These are phyloP conservation scores for Fusarium drepaniforme DNA, from an alignment of 2,329 filamentous ascomycete genomes.

Conservation along the genomic window DNA sequence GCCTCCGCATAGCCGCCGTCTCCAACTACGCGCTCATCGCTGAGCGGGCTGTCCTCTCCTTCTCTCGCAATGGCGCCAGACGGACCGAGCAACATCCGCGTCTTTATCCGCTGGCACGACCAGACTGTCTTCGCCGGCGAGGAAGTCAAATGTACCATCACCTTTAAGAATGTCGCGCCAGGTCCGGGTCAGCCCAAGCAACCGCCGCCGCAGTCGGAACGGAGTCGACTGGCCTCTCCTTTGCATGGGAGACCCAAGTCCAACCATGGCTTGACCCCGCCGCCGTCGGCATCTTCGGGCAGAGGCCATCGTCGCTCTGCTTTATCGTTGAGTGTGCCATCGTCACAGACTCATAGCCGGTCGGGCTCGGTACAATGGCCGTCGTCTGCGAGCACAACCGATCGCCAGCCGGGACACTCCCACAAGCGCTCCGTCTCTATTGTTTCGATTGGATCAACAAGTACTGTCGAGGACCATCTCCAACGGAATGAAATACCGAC, in stretches of 20 bases:
- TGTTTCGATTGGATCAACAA: slow-evolving; percentile 77
- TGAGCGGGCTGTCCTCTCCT: slow-evolving; percentile 43
- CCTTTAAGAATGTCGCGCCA: slow-evolving; percentile 86
- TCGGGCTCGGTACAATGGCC: slow-evolving; percentile 63
- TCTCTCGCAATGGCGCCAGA: slow-evolving; percentile 61
- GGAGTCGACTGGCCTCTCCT: slow-evolving; percentile 57
- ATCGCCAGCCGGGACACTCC: slow-evolving; percentile 60
- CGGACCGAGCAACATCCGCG: slow-evolving; percentile 80
- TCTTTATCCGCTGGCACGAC: slow-evolving; percentile 95
- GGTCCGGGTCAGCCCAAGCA: slow-evolving; percentile 51
- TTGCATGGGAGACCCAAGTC: slow-evolving; percentile 57
- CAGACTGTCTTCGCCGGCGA: slow-evolving; percentile 97
- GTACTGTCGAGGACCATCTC: slow-evolving; percentile 60
- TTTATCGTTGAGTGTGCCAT: slow-evolving; percentile 71
- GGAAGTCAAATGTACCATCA: slow-evolving; percentile 94
- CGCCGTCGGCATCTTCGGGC: slow-evolving; percentile 53
- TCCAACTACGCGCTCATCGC: slow-evolving; percentile 45
- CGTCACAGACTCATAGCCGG: slow-evolving; percentile 58
- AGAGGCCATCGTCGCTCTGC: slow-evolving; percentile 74
- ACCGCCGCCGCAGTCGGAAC: slow-evolving; percentile 42
- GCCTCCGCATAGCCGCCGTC: slow-evolving; percentile 41
- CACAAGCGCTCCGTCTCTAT: slow-evolving; percentile 87
- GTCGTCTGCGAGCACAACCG: slow-evolving; percentile 45
- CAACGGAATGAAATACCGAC: slow-evolving; percentile 56
- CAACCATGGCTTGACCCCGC: slow-evolving; percentile 59